These are phyloP conservation scores for Paracoccidioides brasiliensis DNA, from an alignment of 2,329 filamentous ascomycete genomes.

Conservation along the genomic window DNA sequence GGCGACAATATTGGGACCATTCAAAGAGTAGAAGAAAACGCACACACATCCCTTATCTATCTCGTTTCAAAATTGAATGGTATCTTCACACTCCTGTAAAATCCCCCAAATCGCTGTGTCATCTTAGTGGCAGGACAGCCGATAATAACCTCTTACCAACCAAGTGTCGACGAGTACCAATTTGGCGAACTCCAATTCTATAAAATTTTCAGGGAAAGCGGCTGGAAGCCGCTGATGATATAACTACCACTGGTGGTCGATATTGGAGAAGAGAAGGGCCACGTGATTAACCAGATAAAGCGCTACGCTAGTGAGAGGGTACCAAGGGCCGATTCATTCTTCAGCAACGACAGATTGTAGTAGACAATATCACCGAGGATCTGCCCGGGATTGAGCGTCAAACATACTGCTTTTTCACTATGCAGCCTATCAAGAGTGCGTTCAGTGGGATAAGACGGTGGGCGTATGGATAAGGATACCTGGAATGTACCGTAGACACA, in stretches of 20 bases:
- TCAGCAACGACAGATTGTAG: conserved; percentile 28
- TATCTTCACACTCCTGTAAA: conserved; percentile 8
- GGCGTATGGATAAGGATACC: not conserved
- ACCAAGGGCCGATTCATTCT: conserved; percentile 22
- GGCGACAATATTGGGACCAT: conserved; percentile 7
- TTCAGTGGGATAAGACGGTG: not conserved
- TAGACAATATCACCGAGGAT: conserved; percentile 7
- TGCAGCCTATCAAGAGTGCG: conserved; percentile 15
- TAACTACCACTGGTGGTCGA: conserved; percentile 11
- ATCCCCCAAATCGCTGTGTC: not conserved
- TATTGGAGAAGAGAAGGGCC: conserved; percentile 13
- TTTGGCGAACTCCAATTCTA: conserved; percentile 11
- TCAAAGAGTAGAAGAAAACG: conserved; percentile 15
- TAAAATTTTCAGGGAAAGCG: conserved; percentile 8
- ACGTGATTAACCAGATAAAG: conserved; percentile 13
- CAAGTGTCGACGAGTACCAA: conserved; percentile 14
- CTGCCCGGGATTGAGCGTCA: conserved; percentile 10
- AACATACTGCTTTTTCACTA: conserved; percentile 14
- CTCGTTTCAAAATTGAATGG: conserved; percentile 9
- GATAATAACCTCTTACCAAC: not conserved
- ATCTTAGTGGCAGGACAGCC: not conserved
- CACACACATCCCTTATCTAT: conserved; percentile 14
- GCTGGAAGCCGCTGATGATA: conserved; percentile 12
- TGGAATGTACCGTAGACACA: not conserved
- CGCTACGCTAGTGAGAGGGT: conserved; percentile 14